A percentile compares a stretch with the other conserved stretches of the same genome.
phyloP scores from a whole-genome alignment of 2,329 filamentous ascomycete species.

The Fusarium begoniae region DNA sequence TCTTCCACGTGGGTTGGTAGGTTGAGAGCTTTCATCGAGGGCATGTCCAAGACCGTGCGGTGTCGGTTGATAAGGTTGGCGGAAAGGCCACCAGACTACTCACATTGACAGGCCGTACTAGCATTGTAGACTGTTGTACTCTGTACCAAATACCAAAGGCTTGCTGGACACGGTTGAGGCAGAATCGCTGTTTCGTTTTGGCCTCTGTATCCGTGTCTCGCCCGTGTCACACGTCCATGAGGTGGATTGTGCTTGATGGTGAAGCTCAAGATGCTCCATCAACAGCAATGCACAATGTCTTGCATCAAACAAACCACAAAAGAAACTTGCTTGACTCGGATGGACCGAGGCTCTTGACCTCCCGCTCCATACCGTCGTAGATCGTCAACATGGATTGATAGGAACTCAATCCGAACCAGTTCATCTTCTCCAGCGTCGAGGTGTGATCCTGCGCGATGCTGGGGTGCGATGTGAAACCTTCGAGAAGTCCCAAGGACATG shows the following conservation, averaged over 20 bases:
- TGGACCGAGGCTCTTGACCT: constrained; percentile 25
- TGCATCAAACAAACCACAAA: not conserved
- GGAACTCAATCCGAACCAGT: constrained; percentile 31
- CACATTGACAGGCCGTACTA: not conserved
- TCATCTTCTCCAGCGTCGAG: constrained; percentile 38
- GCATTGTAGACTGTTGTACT: not conserved
- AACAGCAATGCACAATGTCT: not conserved
- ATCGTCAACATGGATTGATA: constrained; percentile 41
- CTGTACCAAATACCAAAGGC: not conserved
- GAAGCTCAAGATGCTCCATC: constrained; percentile 1
- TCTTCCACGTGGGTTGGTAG: constrained; percentile 26
- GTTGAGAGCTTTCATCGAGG: constrained; percentile 13
- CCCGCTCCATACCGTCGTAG: constrained; percentile 15
- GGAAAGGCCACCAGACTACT: not conserved
- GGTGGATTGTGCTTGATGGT: not conserved
- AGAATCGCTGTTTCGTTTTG: not conserved
- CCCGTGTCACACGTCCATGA: not conserved
- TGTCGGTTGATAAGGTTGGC: constrained; percentile 18
- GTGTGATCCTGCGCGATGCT: constrained; percentile 43
- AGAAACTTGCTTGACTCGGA: constrained; percentile 16
- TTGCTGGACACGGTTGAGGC: not conserved
- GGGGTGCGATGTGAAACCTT: constrained; percentile 42
- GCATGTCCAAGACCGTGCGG: constrained; percentile 31
- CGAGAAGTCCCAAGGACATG: constrained; percentile 46
- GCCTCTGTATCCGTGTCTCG: not conserved